Percentiles rank a stretch among this genome's conserved stretches.
Conservation (phyloP, 1,284 basidiomycete genomes). For the Megacollybia platyphylla region DNA sequence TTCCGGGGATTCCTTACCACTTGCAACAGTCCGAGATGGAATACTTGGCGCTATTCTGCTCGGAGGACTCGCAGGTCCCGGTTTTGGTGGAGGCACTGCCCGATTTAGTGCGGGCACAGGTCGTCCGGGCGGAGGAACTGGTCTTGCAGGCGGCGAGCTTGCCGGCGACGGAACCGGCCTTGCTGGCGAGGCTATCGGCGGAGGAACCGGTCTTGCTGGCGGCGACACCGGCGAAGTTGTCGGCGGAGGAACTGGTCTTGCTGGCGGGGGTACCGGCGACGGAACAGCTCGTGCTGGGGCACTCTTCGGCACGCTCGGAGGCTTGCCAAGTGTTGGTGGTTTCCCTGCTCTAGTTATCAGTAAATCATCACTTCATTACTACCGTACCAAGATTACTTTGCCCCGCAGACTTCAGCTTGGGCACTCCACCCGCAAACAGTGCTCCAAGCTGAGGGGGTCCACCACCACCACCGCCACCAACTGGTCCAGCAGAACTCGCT, state of each 20-base stretch:
- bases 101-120: slow-evolving; percentile 12
- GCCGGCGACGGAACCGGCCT: slow-evolving; percentile 17
- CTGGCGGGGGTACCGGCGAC: slow-evolving; percentile 15
- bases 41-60: slow-evolving; percentile 17
- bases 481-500: slow-evolving; percentile 12
- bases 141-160: slow-evolving; percentile 14
- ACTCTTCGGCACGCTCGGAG: slow-evolving; percentile 54
- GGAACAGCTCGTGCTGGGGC: slow-evolving; percentile 17
- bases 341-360: slow-evolving; percentile 29
- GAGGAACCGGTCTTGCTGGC: slow-evolving; percentile 2
- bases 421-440: slow-evolving; percentile 84
- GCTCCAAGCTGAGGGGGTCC: slow-evolving; percentile 75
- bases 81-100: slow-evolving; percentile 13
- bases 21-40: slow-evolving; percentile 16
- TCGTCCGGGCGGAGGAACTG: slow-evolving; percentile 13
- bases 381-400: slow-evolving; percentile 39
- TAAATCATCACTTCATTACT: not conserved
- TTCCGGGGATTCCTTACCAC: slow-evolving; percentile 1
- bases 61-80: slow-evolving; percentile 6
- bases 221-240: slow-evolving; percentile 10
- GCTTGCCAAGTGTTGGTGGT: slow-evolving; percentile 47
- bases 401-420: slow-evolving; percentile 73
- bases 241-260: slow-evolving; percentile 17
- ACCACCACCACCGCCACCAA: slow-evolving; percentile 24
- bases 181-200: slow-evolving; percentile 8